Base-by-base conservation (phyloP, 768 basidiomycete genomes). In the Epithele typhae region DNA sequence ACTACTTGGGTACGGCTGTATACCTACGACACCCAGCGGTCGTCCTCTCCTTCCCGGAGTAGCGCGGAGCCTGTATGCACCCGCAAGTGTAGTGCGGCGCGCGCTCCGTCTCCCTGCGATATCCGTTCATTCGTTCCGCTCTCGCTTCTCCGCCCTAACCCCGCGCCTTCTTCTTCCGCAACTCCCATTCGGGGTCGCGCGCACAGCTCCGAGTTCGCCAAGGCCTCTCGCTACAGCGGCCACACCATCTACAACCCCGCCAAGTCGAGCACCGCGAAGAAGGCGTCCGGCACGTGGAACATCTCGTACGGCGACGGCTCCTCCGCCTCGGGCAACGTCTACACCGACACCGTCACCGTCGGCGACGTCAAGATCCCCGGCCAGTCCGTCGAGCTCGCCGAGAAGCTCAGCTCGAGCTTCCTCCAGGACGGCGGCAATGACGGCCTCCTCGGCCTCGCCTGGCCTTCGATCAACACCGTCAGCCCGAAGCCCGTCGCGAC, bases 271-370 rank as follows among this genome's bases (percentile, higher is more conserved):
- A 69, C 68, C 8, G 60, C 69, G 4, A 45, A 48, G 36, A 51
- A 56, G 43, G 49, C 56, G 9, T 34, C 53, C 14, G 58, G 64
- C 12, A 52, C 51, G 9, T 70, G 72, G 61, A 56, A 60, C 30
- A 64, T 74, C 48, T 38, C 49, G 19, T 73, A 73, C 52, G 72
- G 71, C 30, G 72, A 74, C 51, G 71, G 71, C 3, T 67, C 64
- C 4, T 55, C 63, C 3, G 66, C 64, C 25, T 61, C 59, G 0
- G 73, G 73, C 8, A 48, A 59, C 19, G 64, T 68, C 22, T 73
- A 64, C 58, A 63, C 56, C 24, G 73, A 74, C 49, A 59, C 48
- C n/a, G 68, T 73, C 40, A 58, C 59, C 21, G 58, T 73, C 14
- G 68, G 58, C 8, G 67, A 64, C 21, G 50, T 71, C 17, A 37